These are phyloP conservation scores for Artemisia argyi DNA, from an alignment of 129 eudicot species.

Conservation along the genomic window DNA sequence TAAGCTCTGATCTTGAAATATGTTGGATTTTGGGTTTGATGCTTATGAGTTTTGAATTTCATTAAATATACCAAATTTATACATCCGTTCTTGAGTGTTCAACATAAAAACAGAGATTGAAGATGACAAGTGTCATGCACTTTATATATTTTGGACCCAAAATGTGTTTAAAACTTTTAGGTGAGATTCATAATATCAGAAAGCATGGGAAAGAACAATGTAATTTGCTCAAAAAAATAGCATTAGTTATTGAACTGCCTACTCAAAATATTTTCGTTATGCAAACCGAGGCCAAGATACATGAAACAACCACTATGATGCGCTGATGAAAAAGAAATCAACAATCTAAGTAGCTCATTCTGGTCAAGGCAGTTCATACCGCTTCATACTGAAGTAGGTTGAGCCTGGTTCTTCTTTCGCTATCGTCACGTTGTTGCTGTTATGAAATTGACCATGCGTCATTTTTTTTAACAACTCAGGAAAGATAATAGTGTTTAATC, in stretches of 20 bases:
- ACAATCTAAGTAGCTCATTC: neutral
- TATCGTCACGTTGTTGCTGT: slow-evolving; percentile 66
- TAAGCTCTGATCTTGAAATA: too few species aligned
- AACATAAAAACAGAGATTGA: too few species aligned
- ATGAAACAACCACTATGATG: neutral
- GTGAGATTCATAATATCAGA: too few species aligned
- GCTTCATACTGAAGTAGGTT: slow-evolving; percentile 88
- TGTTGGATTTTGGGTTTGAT: too few species aligned
- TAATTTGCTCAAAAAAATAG: too few species aligned
- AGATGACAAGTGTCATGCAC: too few species aligned
- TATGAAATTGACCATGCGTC: slow-evolving; percentile 19
- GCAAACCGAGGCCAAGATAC: neutral
- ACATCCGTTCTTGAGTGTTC: too few species aligned
- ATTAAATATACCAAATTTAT: too few species aligned
- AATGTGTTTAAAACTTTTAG: too few species aligned
- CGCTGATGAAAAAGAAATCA: neutral
- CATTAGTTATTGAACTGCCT: neutral
- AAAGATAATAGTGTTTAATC: neutral
- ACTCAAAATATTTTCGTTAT: neutral
- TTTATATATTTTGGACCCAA: too few species aligned
- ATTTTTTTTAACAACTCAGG: neutral
- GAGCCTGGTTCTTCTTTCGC: slow-evolving; percentile 72
- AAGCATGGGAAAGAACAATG: neutral
- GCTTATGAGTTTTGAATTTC: too few species aligned
- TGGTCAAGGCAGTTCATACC: slow-evolving; percentile 44